Evolutionary conservation across 2,329 filamentous ascomycete genomes (phyloP).

Genomic region (Bisporella sp.): DNA sequence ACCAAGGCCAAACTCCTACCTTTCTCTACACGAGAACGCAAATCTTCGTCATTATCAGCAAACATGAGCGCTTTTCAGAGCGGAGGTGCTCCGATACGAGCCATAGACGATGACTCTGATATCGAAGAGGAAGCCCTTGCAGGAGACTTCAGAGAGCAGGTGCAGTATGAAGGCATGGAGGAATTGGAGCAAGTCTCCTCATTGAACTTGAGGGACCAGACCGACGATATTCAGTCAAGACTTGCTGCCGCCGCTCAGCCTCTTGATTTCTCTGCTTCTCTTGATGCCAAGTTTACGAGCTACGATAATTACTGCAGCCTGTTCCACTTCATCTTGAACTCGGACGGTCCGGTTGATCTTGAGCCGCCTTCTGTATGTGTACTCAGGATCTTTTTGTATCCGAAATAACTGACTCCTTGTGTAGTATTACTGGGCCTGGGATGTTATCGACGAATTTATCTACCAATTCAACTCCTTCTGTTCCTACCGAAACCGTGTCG

Average conservation of each 20-base stretch:
- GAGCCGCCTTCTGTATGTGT: conserved; percentile 86
- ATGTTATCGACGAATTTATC: conserved; percentile 99
- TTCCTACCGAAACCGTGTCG: conserved; percentile 88
- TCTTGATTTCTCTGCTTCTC: conserved; percentile 88
- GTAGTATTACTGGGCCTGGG: conserved; percentile 99
- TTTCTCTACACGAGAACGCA: background rate
- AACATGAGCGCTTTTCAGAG: conserved; percentile 57
- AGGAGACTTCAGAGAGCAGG: conserved; percentile 93
- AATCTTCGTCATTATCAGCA: background rate
- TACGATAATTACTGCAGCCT: conserved; percentile 99
- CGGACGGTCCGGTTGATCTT: conserved; percentile 94
- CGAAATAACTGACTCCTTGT: conserved; percentile 14
- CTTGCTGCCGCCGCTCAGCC: conserved; percentile 88
- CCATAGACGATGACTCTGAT: conserved; percentile 77
- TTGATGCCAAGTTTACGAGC: conserved; percentile 96
- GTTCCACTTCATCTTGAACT: conserved; percentile 99
- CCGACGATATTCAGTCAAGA: conserved; percentile 89
- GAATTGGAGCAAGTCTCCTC: conserved; percentile 72
- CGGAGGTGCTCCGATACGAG: conserved; percentile 51
- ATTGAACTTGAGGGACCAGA: conserved; percentile 63
- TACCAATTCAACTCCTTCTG: conserved; percentile 99
- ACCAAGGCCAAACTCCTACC: conserved; percentile 8
- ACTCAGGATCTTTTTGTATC: background rate
- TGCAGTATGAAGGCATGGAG: conserved; percentile 83
- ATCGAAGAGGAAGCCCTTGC: conserved; percentile 93